Percentiles rank a stretch among this genome's conserved stretches.
Evolutionary conservation across 805 yeast species (phyloP).

Genomic region (Metschnikowia bowlesiae): DNA sequence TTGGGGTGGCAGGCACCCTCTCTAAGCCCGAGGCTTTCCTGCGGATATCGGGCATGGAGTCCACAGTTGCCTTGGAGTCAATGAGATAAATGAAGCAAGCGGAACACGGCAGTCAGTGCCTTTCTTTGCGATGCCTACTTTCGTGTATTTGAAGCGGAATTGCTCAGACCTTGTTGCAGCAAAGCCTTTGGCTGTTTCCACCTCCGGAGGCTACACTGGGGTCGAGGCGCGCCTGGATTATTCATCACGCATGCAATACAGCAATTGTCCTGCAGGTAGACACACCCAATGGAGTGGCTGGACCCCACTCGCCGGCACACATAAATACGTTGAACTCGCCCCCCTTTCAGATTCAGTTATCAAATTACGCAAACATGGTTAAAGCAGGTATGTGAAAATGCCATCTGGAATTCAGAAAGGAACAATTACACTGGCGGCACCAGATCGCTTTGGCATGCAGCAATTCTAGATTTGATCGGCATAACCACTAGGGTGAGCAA

Average conservation of each 20-base stretch:
- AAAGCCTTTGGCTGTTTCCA: not conserved
- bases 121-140: not conserved
- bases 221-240: not conserved
- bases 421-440: not conserved
- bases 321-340: slow-evolving; percentile 1
- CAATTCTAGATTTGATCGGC: not conserved
- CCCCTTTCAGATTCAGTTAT: not conserved
- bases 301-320: slow-evolving; percentile 4
- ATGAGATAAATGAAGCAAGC: not conserved
- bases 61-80: not conserved
- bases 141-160: not conserved
- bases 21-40: not conserved
- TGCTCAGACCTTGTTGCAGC: not conserved
- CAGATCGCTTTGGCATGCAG: slow-evolving; percentile 1
- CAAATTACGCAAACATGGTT: slow-evolving; percentile 41
- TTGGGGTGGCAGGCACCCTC: slow-evolving; percentile 27
- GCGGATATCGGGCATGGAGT: not conserved
- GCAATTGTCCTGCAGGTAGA: slow-evolving; percentile 4
- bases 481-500: slow-evolving; percentile 17
- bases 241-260: slow-evolving; percentile 1
- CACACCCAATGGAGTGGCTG: not conserved
- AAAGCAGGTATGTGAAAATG: slow-evolving; percentile 54
- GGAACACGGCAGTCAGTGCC: not conserved
- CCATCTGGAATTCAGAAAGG: not conserved
- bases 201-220: not conserved